These are phyloP conservation scores for Alternaria triticina DNA, from an alignment of 2,329 filamentous ascomycete genomes.

Conservation along the genomic window DNA sequence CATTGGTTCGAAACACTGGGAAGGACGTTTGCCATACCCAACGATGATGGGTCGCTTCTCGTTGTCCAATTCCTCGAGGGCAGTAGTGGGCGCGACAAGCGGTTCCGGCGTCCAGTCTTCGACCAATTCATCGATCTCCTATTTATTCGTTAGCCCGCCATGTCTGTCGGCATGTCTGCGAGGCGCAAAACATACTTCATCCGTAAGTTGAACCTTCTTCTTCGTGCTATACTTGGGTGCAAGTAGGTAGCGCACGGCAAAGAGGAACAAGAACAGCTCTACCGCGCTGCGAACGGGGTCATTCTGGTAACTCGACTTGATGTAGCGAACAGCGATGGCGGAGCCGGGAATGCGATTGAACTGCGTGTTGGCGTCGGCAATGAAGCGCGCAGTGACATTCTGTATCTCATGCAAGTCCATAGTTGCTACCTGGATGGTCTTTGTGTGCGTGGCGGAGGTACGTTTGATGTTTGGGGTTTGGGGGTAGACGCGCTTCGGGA, in stretches of 20 bases:
- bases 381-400: conserved; percentile 59
- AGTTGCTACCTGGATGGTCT: not conserved
- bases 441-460: not conserved
- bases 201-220: conserved; percentile 85
- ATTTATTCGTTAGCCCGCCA: conserved; percentile 17
- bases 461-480: conserved; percentile 21
- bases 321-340: conserved; percentile 91
- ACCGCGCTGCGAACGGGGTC: conserved; percentile 93
- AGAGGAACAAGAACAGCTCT: conserved; percentile 91
- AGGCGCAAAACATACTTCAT: conserved; percentile 64
- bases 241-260: conserved; percentile 91
- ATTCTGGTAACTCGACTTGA: conserved; percentile 96
- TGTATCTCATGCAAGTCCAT: conserved; percentile 66
- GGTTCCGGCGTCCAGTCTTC: conserved; percentile 97
- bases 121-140: conserved; percentile 95
- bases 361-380: conserved; percentile 63
- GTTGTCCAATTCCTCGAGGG: conserved; percentile 79
- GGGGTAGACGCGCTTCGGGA: too few species aligned
- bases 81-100: conserved; percentile 74
- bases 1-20: not conserved
- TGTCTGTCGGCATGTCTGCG: not conserved
- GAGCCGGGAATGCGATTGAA: conserved; percentile 95
- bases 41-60: conserved; percentile 88
- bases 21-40: conserved; percentile 64
- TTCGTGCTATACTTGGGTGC: conserved; percentile 91